Conservation (phyloP, 2,329 filamentous ascomycete species). For the Lojkania enalia region DNA sequence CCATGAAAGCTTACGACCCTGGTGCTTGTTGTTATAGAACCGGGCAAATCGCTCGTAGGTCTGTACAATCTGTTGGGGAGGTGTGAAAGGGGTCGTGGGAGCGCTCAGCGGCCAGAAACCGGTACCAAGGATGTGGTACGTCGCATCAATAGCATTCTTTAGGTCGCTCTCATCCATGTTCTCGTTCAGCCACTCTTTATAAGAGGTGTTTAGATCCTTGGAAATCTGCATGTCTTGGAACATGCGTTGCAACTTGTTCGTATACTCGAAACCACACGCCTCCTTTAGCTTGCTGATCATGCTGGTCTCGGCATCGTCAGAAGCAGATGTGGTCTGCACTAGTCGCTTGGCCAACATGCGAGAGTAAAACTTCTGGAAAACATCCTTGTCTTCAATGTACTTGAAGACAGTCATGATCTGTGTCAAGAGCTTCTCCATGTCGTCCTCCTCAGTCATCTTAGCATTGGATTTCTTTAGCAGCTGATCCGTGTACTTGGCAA, state of each 20-base stretch:
- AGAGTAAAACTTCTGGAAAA: constrained; percentile 99
- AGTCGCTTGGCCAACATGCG: constrained; percentile 93
- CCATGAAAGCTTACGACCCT: constrained; percentile 95
- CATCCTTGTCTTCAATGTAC: constrained; percentile 99
- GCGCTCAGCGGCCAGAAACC: constrained; percentile 95
- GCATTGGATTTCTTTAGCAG: constrained; percentile 84
- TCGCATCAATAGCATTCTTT: constrained; percentile 77
- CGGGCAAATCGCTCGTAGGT: constrained; percentile 87
- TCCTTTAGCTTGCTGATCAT: constrained; percentile 99
- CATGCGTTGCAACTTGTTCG: constrained; percentile 99
- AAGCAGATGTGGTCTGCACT: constrained; percentile 93
- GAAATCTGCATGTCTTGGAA: constrained; percentile 99
- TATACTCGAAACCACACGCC: constrained; percentile 98
- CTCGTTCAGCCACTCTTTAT: constrained; percentile 74
- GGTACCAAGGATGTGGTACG: constrained; percentile 91
- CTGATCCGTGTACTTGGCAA: constrained; percentile 94
- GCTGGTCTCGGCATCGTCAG: constrained; percentile 95
- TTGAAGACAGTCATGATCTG: constrained; percentile 99
- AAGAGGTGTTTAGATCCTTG: constrained; percentile 90
- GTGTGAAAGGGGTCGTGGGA: constrained; percentile 84
- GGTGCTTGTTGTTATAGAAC: constrained; percentile 97
- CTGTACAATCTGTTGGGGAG: constrained; percentile 79
- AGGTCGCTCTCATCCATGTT: constrained; percentile 65
- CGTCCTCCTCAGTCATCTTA: constrained; percentile 89
- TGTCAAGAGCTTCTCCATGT: constrained; percentile 82